phyloP scores from a whole-genome alignment of 768 basidiomycete genomes.

The Pisolithus marmoratus region DNA sequence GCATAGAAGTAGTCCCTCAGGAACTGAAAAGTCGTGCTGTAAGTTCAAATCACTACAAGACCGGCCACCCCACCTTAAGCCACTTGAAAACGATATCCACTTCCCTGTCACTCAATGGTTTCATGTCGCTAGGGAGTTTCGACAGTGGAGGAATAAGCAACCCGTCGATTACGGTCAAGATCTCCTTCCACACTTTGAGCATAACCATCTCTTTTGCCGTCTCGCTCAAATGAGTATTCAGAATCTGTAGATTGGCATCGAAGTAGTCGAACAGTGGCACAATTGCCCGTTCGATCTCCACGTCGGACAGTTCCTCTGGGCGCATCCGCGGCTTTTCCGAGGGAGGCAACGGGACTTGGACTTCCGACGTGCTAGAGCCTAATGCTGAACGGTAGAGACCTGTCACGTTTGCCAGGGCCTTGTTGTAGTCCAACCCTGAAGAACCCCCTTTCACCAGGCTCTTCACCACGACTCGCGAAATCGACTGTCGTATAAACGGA shows the following conservation, averaged over 20 bases:
- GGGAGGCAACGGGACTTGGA: constrained; percentile 70
- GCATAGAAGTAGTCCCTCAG: constrained; percentile 93
- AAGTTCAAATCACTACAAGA: neutral
- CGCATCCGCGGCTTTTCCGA: constrained; percentile 73
- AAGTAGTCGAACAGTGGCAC: constrained; percentile 92
- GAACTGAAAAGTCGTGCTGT: constrained; percentile 48
- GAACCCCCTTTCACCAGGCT: constrained; percentile 61
- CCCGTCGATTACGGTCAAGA: constrained; percentile 78
- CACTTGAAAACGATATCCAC: constrained; percentile 99
- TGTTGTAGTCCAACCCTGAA: constrained; percentile 76
- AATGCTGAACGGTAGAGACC: constrained; percentile 79
- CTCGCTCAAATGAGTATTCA: constrained; percentile 84
- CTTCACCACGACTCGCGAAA: constrained; percentile 74
- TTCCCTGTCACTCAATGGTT: constrained; percentile 89
- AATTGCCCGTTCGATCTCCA: constrained; percentile 93
- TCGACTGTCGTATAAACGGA: constrained; percentile 82
- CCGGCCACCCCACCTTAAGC: constrained; percentile 61
- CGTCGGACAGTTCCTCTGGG: constrained; percentile 80
- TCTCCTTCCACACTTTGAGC: constrained; percentile 93
- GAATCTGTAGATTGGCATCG: constrained; percentile 84
- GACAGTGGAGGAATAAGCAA: constrained; percentile 88
- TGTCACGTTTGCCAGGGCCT: constrained; percentile 76
- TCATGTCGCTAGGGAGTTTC: constrained; percentile 83
- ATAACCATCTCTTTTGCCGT: constrained; percentile 89
- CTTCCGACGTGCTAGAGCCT: constrained; percentile 59